Percentiles rank a stretch among this genome's conserved stretches.
phyloP scores from a whole-genome alignment of 805 yeast species.

The Kluyveromyces siamensis region DNA sequence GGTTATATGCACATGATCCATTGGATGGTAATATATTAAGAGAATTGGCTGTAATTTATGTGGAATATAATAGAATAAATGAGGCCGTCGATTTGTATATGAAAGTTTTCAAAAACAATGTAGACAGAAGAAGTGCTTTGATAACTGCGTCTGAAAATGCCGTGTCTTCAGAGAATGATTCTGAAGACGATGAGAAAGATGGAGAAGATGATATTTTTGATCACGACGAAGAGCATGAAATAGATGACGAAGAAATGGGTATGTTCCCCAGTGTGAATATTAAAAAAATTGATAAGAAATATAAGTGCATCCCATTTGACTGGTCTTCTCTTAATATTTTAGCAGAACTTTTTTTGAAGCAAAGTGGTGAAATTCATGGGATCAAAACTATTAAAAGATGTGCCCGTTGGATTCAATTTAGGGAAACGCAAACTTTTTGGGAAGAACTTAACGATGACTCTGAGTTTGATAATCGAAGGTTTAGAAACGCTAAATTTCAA shows the following conservation, averaged over 20 bases:
- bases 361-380: slow-evolving; percentile 46
- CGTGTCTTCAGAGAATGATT: slow-evolving; percentile 25
- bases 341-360: slow-evolving; percentile 64
- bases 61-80: slow-evolving; percentile 45
- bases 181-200: slow-evolving; percentile 14
- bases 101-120: slow-evolving; percentile 53
- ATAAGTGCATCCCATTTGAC: slow-evolving; percentile 48
- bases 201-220: slow-evolving; percentile 7
- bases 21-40: slow-evolving; percentile 49
- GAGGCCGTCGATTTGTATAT: slow-evolving; percentile 71
- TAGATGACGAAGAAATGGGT: slow-evolving; percentile 16
- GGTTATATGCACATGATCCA: slow-evolving; percentile 48
- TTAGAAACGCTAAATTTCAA: slow-evolving; percentile 36
- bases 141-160: slow-evolving; percentile 24
- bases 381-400: slow-evolving; percentile 57
- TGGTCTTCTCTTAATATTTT: slow-evolving; percentile 87
- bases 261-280: slow-evolving; percentile 23
- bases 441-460: slow-evolving; percentile 50
- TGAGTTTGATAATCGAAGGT: slow-evolving; percentile 73
- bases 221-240: slow-evolving; percentile 11
- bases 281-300: slow-evolving; percentile 22
- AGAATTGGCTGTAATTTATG: slow-evolving; percentile 46
- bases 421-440: slow-evolving; percentile 46
- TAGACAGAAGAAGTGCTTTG: slow-evolving; percentile 31
- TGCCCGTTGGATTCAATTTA: slow-evolving; percentile 72